Conservation (phyloP, 2,329 filamentous ascomycete species). For the Aspergillus niger region DNA sequence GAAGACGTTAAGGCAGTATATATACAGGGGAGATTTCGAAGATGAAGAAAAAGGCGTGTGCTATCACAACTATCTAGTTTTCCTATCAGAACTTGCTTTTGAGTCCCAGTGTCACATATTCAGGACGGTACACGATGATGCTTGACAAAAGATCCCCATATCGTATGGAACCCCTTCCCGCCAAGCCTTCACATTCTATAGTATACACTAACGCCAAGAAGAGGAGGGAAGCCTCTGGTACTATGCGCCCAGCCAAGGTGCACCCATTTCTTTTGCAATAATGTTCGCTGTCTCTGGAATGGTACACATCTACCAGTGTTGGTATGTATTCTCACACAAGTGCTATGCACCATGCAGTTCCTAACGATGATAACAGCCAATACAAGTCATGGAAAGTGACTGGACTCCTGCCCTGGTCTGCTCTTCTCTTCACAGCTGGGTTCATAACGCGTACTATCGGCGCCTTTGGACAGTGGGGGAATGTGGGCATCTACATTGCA, state of each 20-base stretch:
- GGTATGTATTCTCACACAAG: slow-evolving; percentile 22
- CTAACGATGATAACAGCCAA: slow-evolving; percentile 30
- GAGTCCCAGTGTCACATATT: not conserved
- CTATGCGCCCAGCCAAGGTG: slow-evolving; percentile 46
- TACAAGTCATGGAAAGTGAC: slow-evolving; percentile 47
- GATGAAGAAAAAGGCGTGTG: not conserved
- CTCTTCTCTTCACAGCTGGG: slow-evolving; percentile 42
- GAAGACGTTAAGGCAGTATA: not conserved
- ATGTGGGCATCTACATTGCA: slow-evolving; percentile 41
- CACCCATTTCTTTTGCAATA: slow-evolving; percentile 44
- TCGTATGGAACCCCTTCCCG: slow-evolving; percentile 22
- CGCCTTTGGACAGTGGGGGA: slow-evolving; percentile 39
- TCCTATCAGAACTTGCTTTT: not conserved
- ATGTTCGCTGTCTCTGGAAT: slow-evolving; percentile 42
- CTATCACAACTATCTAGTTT: not conserved
- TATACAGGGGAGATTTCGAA: not conserved
- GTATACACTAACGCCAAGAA: slow-evolving; percentile 19
- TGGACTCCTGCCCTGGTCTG: slow-evolving; percentile 45
- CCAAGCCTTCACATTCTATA: slow-evolving; percentile 11
- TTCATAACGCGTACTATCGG: slow-evolving; percentile 41
- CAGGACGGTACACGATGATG: slow-evolving; percentile 1
- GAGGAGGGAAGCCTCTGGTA: slow-evolving; percentile 42
- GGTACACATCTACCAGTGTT: slow-evolving; percentile 43
- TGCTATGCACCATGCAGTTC: too few species aligned
- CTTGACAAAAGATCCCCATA: slow-evolving; percentile 28